Evolutionary conservation across 2,329 filamentous ascomycete species (phyloP).

Genomic region (Hypoxylon sp.): DNA sequence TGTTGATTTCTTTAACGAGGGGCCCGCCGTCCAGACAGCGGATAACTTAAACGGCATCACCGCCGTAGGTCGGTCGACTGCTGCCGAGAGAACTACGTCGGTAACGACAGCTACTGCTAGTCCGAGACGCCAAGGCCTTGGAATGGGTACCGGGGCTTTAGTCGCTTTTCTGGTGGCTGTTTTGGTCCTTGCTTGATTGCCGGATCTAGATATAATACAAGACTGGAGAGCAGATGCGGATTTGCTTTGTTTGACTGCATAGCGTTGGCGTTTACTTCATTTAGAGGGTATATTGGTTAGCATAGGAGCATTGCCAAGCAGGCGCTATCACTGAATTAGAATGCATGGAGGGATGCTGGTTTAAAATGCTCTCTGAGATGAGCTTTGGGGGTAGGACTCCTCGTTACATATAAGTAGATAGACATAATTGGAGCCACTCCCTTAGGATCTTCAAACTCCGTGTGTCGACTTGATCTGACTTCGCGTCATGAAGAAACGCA

Average conservation of each 20-base stretch:
- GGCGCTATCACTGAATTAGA: background rate
- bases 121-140: conserved; percentile 43
- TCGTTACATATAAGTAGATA: background rate
- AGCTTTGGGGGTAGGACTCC: conserved; percentile 1
- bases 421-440: background rate
- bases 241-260: conserved; percentile 44
- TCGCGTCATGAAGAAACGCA: background rate
- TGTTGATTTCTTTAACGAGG: conserved; percentile 85
- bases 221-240: background rate
- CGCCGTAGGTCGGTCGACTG: conserved; percentile 55
- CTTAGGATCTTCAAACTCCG: background rate
- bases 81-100: conserved; percentile 35
- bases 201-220: background rate
- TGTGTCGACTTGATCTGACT: background rate
- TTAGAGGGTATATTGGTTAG: conserved; percentile 8
- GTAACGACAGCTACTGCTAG: conserved; percentile 38
- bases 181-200: conserved; percentile 57
- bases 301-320: conserved; percentile 4
- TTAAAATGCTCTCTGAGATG: conserved; percentile 14
- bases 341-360: background rate
- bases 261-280: conserved; percentile 50
- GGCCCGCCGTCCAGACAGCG: conserved; percentile 76
- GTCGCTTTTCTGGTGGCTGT: conserved; percentile 61
- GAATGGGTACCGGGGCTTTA: conserved; percentile 56
- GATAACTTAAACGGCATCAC: conserved; percentile 75